A percentile compares a stretch with the other conserved stretches of the same genome.
phyloP scores from a whole-genome alignment of 1,284 basidiomycete species.

The Cystobasidium pallidum region DNA sequence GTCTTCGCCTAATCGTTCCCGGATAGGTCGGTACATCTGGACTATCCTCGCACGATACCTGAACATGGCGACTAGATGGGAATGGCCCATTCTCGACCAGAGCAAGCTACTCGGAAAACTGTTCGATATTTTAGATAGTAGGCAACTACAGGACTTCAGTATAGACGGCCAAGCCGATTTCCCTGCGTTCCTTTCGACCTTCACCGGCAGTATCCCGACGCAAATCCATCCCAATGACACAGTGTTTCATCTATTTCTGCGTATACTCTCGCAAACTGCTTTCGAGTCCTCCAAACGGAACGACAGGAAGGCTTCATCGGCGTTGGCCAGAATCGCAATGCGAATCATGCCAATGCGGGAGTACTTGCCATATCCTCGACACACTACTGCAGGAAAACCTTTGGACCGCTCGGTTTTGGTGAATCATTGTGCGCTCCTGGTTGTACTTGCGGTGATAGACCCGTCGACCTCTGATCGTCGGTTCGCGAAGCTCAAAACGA shows the following conservation, averaged over 20 bases:
- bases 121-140: constrained; percentile 75
- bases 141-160: constrained; percentile 76
- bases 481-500: constrained; percentile 67
- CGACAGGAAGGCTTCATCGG: constrained; percentile 54
- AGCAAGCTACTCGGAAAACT: constrained; percentile 68
- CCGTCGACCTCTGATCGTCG: constrained; percentile 64
- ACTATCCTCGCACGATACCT: constrained; percentile 75
- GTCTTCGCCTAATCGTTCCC: constrained; percentile 61
- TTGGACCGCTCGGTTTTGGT: constrained; percentile 75
- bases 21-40: constrained; percentile 75
- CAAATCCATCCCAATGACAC: constrained; percentile 66
- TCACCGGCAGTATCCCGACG: constrained; percentile 60
- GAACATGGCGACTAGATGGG: constrained; percentile 70
- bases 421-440: constrained; percentile 80
- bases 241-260: constrained; percentile 78
- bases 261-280: constrained; percentile 69
- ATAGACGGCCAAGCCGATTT: constrained; percentile 72
- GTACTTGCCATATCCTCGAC: constrained; percentile 65
- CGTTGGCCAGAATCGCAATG: constrained; percentile 74
- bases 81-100: constrained; percentile 70
- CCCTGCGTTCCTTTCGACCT: constrained; percentile 72
- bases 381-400: constrained; percentile 60
- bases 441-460: constrained; percentile 75
- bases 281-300: constrained; percentile 53
- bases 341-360: constrained; percentile 72